These are phyloP conservation scores for Ascobolus immersus DNA, from an alignment of 495 filamentous ascomycete genomes.

Conservation along the genomic window DNA sequence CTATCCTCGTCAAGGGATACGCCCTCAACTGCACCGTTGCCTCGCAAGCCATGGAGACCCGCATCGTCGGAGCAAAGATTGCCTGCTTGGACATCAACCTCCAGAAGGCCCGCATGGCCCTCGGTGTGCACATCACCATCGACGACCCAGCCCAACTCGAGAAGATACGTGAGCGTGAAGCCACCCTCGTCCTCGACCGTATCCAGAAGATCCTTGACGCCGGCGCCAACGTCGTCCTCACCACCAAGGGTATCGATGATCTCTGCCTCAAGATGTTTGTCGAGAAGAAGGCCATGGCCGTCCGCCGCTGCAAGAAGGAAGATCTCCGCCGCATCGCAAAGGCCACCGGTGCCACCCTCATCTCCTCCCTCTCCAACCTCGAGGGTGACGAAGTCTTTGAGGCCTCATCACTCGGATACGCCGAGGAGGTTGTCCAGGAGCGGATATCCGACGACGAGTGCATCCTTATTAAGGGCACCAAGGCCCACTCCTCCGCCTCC, in stretches of 20 bases:
- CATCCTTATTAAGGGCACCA: slow-evolving; percentile 88
- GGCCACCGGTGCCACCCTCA: slow-evolving; percentile 77
- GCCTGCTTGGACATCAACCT: slow-evolving; percentile 94
- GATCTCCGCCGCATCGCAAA: slow-evolving; percentile 88
- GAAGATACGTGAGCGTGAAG: slow-evolving; percentile 77
- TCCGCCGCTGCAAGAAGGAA: slow-evolving; percentile 95
- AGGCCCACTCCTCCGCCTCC: slow-evolving; percentile 73
- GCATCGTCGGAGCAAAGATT: slow-evolving; percentile 83
- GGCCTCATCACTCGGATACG: slow-evolving; percentile 57
- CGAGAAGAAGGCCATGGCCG: slow-evolving; percentile 86
- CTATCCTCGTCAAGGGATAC: slow-evolving; percentile 81
- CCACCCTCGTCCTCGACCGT: slow-evolving; percentile 77
- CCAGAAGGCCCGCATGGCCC: slow-evolving; percentile 96
- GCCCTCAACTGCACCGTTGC: slow-evolving; percentile 97
- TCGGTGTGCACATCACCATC: slow-evolving; percentile 93
- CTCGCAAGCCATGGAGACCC: slow-evolving; percentile 91
- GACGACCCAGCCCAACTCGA: slow-evolving; percentile 93
- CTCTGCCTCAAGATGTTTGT: slow-evolving; percentile 82
- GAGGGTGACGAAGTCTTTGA: slow-evolving; percentile 98
- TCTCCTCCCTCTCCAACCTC: slow-evolving; percentile 79
- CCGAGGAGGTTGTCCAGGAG: slow-evolving; percentile 89
- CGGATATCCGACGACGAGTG: slow-evolving; percentile 97
- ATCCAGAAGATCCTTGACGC: slow-evolving; percentile 96
- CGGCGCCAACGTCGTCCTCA: slow-evolving; percentile 85
- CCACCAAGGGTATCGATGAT: slow-evolving; percentile 96